Conservation (phyloP, 1,139 yeast genomes). For the Pichia sp. region DNA sequence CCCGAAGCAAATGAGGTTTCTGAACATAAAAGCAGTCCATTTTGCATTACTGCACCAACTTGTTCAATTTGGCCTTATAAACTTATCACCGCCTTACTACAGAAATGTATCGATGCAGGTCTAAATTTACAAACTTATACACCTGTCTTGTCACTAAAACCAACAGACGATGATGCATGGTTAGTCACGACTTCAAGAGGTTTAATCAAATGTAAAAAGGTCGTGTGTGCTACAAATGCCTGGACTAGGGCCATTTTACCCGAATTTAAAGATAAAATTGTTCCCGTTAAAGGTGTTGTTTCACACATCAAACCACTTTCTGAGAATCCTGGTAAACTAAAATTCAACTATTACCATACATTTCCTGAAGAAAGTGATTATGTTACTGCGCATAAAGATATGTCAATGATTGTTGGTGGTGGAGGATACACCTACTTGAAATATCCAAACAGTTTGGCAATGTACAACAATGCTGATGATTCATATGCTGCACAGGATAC, state of each 20-base stretch:
- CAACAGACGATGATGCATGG: slow-evolving; percentile 27
- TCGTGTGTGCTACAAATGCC: slow-evolving; percentile 43
- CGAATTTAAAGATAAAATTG: slow-evolving; percentile 25
- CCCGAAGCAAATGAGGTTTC: slow-evolving; percentile 25
- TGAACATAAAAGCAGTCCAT: slow-evolving; percentile 25
- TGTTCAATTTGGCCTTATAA: slow-evolving; percentile 44
- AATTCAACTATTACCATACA: slow-evolving; percentile 28
- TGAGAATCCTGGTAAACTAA: slow-evolving; percentile 16
- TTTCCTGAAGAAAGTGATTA: slow-evolving; percentile 28
- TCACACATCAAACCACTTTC: slow-evolving; percentile 25
- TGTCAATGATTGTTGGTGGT: slow-evolving; percentile 32
- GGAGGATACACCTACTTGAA: slow-evolving; percentile 21
- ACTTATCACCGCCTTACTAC: slow-evolving; percentile 36
- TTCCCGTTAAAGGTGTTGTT: slow-evolving; percentile 31
- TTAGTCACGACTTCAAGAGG: slow-evolving; percentile 36
- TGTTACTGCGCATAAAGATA: slow-evolving; percentile 31
- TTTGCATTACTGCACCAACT: slow-evolving; percentile 39
- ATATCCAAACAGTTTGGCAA: slow-evolving; percentile 17
- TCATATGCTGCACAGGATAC: slow-evolving; percentile 23
- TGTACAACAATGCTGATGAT: slow-evolving; percentile 30
- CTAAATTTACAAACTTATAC: slow-evolving; percentile 42
- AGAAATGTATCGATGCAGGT: slow-evolving; percentile 33
- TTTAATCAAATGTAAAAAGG: slow-evolving; percentile 32
- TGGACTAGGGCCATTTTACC: slow-evolving; percentile 36
- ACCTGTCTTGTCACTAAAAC: slow-evolving; percentile 30